Base-by-base conservation (phyloP, 129 eudicot species). In the Cynara cardunculus region DNA sequence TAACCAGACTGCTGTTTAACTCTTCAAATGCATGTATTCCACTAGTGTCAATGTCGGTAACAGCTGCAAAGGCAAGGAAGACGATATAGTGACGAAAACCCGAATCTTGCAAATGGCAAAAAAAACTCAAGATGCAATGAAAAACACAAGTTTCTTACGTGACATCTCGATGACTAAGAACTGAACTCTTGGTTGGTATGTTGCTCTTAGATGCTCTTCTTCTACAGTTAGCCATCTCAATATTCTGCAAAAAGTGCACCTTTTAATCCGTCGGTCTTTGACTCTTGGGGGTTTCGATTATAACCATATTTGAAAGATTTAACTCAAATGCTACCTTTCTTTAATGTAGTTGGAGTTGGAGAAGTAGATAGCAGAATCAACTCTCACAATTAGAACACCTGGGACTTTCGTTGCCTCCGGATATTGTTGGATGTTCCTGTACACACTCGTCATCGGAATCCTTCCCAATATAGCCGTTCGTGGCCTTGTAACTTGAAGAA, bases 401-500 rank as follows among this genome's bases (percentile, higher is more conserved):
- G 92, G 97, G 61, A 89, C 88, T 76, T 78, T 86, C 37, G 87
- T 79, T 22, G 98, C 98, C 64, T 93, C 91, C 0, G 97, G 96
- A 82, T 93, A 93, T 77, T 93, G 98, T 80, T 89, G 91, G 19
- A 81, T 86, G 84, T 91, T 93, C 35, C 96, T 82, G 68, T 93
- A 93, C 25, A 89, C 90, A 78, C 90, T 84, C 2, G 98, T 87
- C 85, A 94, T 84, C 0, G 98, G 94, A 34, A 93, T 76, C 68
- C 87, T 88, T 59, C 98, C 98, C 35, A 91, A 89, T 68, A 89
- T 73, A 27, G 92, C 94, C 0, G 94, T 93, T 69, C 93, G 62
- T 67, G 98, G 98, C 77, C 98, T 86, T 25, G 98, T 93, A 28
- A 91, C 97, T 91, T 91, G 97, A 67, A 93, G 87, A 35, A 93